Evolutionary conservation across 495 filamentous ascomycete genomes (phyloP), one percentile per base, ranked within the genome.

Genomic region (Hypoxylon subgilvum): DNA sequence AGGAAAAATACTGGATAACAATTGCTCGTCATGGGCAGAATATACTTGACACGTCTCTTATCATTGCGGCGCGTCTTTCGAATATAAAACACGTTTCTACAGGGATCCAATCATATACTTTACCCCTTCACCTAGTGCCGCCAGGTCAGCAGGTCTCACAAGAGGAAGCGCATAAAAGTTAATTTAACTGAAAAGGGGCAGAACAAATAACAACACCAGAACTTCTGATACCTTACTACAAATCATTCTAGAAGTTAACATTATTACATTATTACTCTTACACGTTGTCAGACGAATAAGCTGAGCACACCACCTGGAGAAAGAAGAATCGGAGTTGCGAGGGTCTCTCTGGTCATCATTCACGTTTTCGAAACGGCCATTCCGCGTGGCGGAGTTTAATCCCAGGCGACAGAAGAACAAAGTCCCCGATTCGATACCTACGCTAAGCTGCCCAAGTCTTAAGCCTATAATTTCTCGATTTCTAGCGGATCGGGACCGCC

Each of bases 161-260:
- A 52, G 50, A 40, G 36, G 42, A 18, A 49, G 30, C 38, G 61
- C 61, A 64, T 64, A 40, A 64, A 52, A 35, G n/a, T 39, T 64
- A 64, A 64, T 64, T 64, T 49, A 64, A 64, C 54, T 62, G 31
- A 44, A 53, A 54, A 56, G 54, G 43, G 48, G 48, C 9, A 27
- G 18, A 36, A 30, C 9, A 18, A 41, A 52, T n/a, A 23, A 23
- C 40, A 42, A 16, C 31, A 35, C 17, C 14, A 32, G 13, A 36
- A 49, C 44, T 40, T 51, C 34, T 48, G 51, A 47, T 50, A 54
- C 23, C 30, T 14, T 57, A 53, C 36, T 57, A 30, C 10, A 47
- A 55, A 54, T 30, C 30, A 16, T 57, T 57, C 36, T 57, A 30
- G 14, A 63, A 47, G 32, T 40, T 22, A 27, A 39, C n/a, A 43